phyloP scores from a whole-genome alignment of 495 filamentous ascomycete species.

The Oidiodendron maius region DNA sequence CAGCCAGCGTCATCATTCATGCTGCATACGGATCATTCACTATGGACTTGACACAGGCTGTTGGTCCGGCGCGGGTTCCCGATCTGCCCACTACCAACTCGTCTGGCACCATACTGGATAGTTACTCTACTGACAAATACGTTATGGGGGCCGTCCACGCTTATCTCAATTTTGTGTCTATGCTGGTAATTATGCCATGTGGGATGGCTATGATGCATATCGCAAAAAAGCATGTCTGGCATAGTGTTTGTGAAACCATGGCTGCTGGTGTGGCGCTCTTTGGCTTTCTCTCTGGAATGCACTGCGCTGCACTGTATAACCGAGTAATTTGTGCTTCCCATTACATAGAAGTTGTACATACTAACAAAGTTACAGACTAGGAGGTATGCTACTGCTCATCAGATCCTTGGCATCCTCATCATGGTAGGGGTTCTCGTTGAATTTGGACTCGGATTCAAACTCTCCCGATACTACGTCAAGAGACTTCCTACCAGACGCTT shows the following conservation, averaged over 20 bases:
- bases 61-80: constrained; percentile 30
- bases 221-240: constrained; percentile 39
- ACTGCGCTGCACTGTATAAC: constrained; percentile 44
- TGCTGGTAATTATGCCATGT: constrained; percentile 47
- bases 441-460: constrained; percentile 39
- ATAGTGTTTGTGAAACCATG: constrained; percentile 39
- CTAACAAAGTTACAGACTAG: constrained; percentile 32
- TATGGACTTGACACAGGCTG: constrained; percentile 45
- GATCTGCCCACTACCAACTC: constrained; percentile 14
- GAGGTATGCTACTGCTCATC: constrained; percentile 47
- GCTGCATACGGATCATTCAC: constrained; percentile 46
- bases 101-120: constrained; percentile 17
- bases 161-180: constrained; percentile 42
- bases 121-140: constrained; percentile 20
- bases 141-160: constrained; percentile 41
- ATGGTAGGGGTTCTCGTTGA: constrained; percentile 41
- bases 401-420: constrained; percentile 51
- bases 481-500: constrained; percentile 37
- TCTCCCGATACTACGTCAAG: constrained; percentile 42
- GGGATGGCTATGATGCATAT: constrained; percentile 47
- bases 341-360: not conserved
- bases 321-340: constrained; percentile 28
- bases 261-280: constrained; percentile 36
- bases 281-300: constrained; percentile 45
- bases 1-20: constrained; percentile 46